Evolutionary conservation across 441 rosid genomes (phyloP).

Genomic region (Lepidium campestre): DNA sequence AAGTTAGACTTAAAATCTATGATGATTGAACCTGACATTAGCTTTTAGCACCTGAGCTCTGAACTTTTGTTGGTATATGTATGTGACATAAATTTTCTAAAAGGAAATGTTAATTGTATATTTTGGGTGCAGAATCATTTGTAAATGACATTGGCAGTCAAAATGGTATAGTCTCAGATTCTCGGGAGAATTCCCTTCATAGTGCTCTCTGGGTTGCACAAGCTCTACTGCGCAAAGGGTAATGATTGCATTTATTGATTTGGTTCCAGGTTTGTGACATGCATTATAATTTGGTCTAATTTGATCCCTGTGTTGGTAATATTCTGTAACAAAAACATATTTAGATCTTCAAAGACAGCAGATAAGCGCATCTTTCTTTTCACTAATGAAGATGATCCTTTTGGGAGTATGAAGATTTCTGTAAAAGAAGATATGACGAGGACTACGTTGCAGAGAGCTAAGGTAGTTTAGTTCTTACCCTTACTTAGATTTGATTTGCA

Average conservation of each 20-base stretch:
- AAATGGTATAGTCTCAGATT: constrained; percentile 70
- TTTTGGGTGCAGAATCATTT: constrained; percentile 60
- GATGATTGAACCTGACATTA: background rate
- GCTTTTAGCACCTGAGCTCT: background rate
- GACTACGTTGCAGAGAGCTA: constrained; percentile 96
- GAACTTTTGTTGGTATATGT: background rate
- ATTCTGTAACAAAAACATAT: constrained; percentile 18
- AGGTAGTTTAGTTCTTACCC: constrained; percentile 35
- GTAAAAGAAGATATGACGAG: constrained; percentile 79
- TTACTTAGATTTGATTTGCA: background rate
- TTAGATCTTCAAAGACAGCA: constrained; percentile 81
- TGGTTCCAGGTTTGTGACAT: background rate
- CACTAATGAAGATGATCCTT: constrained; percentile 94
- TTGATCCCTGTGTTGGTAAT: constrained; percentile 19
- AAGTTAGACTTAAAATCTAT: background rate
- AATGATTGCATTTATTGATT: constrained; percentile 5
- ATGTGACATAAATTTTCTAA: background rate
- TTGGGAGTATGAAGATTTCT: constrained; percentile 67
- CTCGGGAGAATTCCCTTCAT: constrained; percentile 88
- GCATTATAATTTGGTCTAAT: background rate
- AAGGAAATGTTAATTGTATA: background rate
- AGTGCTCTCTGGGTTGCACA: constrained; percentile 96
- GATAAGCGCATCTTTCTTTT: constrained; percentile 77
- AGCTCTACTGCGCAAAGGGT: constrained; percentile 95
- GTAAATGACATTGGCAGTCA: constrained; percentile 74